A percentile compares a stretch with the other conserved stretches of the same genome.
Conservation (phyloP, 2,329 filamentous ascomycete species). For the Botrytis tulipae region DNA sequence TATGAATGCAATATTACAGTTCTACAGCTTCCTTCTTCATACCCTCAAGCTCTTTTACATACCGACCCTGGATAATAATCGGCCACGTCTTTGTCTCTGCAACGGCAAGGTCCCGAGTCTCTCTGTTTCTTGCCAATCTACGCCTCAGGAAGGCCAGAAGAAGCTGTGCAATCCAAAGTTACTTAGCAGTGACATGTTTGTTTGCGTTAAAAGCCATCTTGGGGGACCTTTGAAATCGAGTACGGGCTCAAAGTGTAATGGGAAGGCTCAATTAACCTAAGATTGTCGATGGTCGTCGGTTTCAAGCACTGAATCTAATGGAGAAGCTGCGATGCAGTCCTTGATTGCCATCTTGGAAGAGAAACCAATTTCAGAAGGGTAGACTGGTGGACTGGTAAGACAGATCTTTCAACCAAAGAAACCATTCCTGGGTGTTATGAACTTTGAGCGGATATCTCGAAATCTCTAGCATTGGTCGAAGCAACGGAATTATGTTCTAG, state of each 20-base stretch:
- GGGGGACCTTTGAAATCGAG: conserved; percentile 21
- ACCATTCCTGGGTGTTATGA: conserved; percentile 66
- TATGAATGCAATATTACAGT: not conserved
- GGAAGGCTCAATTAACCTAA: conserved; percentile 49
- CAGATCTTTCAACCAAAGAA: conserved; percentile 68
- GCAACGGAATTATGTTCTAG: conserved; percentile 67
- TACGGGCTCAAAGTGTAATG: conserved; percentile 19
- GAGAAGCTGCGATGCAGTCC: not conserved
- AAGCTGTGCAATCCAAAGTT: conserved; percentile 28
- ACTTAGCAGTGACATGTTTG: conserved; percentile 22
- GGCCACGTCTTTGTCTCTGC: conserved; percentile 59
- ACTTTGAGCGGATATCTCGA: conserved; percentile 62
- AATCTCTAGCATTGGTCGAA: conserved; percentile 58
- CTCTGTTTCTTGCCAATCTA: conserved; percentile 46
- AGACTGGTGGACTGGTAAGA: conserved; percentile 52
- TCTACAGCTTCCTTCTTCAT: conserved; percentile 22
- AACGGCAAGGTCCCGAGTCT: conserved; percentile 63
- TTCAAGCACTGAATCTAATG: not conserved
- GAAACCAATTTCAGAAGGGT: conserved; percentile 55
- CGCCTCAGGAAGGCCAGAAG: conserved; percentile 51
- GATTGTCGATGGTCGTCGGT: conserved; percentile 57
- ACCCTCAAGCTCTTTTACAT: not conserved
- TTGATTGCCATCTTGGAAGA: not conserved
- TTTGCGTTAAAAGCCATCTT: not conserved
- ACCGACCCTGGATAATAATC: conserved; percentile 6